Base-by-base conservation (phyloP, 495 filamentous ascomycete species). In the Thermochaetoides thermophila region DNA sequence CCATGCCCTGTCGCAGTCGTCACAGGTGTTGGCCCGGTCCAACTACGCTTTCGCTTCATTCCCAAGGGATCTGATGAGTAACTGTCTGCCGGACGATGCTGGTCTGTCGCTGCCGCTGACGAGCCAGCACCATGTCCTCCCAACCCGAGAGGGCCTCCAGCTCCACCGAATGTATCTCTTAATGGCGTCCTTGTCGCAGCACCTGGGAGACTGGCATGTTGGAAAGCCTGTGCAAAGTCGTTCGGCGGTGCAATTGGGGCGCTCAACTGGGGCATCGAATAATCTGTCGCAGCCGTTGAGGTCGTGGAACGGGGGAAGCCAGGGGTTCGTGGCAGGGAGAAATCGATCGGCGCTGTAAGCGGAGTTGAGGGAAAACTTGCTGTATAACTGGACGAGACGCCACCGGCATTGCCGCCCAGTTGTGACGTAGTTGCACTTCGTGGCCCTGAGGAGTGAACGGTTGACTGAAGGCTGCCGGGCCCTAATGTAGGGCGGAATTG, bases 191-290 rank as follows among this genome's bases (percentile, higher is more conserved):
- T 59, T n/a, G 21, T 24, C 21, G 21, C 21, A 11, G 58, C 49
- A n/a, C n/a, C n/a, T n/a, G n/a, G n/a, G n/a, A n/a, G n/a, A n/a
- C n/a, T n/a, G n/a, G n/a, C n/a, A n/a, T n/a, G n/a, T 19, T 64
- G 61, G 32, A 65, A 51, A n/a, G 60, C 60, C 45, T 63, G 60
- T 7, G 55, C 58, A 36, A 69, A 71, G 27, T 71, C 66, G 32
- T 58, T 58, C 1, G 64, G 56, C 20, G 64, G 61, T 5, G 61
- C 60, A 44, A 71, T 69, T 10, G 67, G 67, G 3, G 66, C 66
- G 45, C 63, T 67, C 55, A 71, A 57, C 43, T 69, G 66, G 4
- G 66, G 62, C 44, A 69, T 68, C 9, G 60, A 61, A 47, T 68
- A 69, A 34, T 71, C 64, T 9, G 49, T 51, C 12, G 56, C 49